Percentiles rank a stretch among this genome's conserved stretches.
Evolutionary conservation across 2,329 filamentous ascomycete genomes (phyloP).

Genomic region (Colletotrichum sojae): DNA sequence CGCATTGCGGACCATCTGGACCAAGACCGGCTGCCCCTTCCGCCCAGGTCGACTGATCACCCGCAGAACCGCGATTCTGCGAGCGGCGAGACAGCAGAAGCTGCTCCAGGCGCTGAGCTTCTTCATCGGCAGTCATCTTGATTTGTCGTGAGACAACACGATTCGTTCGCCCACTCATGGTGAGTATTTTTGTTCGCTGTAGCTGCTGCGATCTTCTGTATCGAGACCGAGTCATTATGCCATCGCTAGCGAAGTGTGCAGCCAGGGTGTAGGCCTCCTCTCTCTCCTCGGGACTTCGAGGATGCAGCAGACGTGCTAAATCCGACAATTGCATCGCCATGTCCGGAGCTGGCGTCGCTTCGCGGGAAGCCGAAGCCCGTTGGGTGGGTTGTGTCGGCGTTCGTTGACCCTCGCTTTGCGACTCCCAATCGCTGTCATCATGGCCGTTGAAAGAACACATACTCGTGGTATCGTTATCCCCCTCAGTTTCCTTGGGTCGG

Average conservation of each 20-base stretch:
- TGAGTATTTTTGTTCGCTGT: conserved; percentile 79
- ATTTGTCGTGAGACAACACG: conserved; percentile 47
- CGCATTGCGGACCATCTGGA: conserved; percentile 82
- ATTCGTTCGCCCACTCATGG: conserved; percentile 56
- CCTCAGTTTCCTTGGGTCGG: conserved; percentile 65
- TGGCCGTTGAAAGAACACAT: conserved; percentile 74
- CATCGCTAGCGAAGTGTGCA: conserved; percentile 79
- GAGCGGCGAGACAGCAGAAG: conserved; percentile 68
- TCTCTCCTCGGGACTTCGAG: conserved; percentile 81
- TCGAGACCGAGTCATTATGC: conserved; percentile 84
- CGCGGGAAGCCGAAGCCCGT: conserved; percentile 56
- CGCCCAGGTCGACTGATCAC: conserved; percentile 68
- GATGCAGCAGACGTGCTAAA: conserved; percentile 86
- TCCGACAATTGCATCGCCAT: conserved; percentile 75
- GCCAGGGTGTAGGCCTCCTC: conserved; percentile 87
- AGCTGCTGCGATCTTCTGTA: conserved; percentile 78
- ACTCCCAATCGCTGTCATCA: conserved; percentile 62
- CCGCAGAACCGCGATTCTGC: not conserved
- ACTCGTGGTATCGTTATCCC: conserved; percentile 83
- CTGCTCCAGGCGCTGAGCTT: conserved; percentile 73
- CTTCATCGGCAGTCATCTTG: conserved; percentile 70
- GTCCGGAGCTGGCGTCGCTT: conserved; percentile 73
- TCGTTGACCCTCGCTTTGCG: conserved; percentile 65
- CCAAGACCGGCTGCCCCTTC: conserved; percentile 82
- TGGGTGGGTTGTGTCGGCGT: conserved; percentile 78